Base-by-base conservation (phyloP, 805 yeast genomes). In the Lachancea cidri region DNA sequence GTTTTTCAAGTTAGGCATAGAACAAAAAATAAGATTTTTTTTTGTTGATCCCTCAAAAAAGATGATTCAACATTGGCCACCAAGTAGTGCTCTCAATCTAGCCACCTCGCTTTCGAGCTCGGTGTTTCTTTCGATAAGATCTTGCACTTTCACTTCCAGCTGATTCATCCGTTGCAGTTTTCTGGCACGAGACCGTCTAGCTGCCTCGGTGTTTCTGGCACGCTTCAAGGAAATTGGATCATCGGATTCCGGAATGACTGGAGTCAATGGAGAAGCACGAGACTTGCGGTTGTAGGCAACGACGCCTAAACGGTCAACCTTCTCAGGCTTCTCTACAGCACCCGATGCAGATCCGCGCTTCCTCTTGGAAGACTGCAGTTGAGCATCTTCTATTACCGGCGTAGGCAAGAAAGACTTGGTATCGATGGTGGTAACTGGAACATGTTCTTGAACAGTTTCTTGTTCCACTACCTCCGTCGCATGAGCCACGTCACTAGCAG, bases 201-300 rank as follows among this genome's bases (percentile, higher is more conserved):
- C 97, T 52, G 98, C 97, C 61, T 88, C 96, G 36, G 81, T 91
- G 74, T 93, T 91, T 66, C 91, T 81, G 6, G 98, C 98, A 62
- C 98, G 81, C 70, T 91, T 91, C 55, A 84, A 63, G 35, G 86
- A 77, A 43, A 74, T 75, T n/a, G 82, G 77, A 62, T 88, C 95
- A 36, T 61, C 66, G 18, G 70, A 61, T 34, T 73, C 76, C 24
- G 76, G 72, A 35, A 76, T 74, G 42, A 88, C 73, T 7, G 95
- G 95, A 51, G 73, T 69, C 63, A 87, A 72, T 6, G 95, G 94
- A 44, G 70, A 66, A 20, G 76, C 48, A 55, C 95, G 79, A 52
- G 77, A 84, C 71, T 87, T 88, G 62, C 88, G 79, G 52, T 80
- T 77, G 71, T 86, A 86, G 35, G 83, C 66, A 38, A 84, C 79